These are phyloP conservation scores for Stagonosporopsis chrysanthemi DNA, from an alignment of 2,329 filamentous ascomycete genomes.

Conservation along the genomic window DNA sequence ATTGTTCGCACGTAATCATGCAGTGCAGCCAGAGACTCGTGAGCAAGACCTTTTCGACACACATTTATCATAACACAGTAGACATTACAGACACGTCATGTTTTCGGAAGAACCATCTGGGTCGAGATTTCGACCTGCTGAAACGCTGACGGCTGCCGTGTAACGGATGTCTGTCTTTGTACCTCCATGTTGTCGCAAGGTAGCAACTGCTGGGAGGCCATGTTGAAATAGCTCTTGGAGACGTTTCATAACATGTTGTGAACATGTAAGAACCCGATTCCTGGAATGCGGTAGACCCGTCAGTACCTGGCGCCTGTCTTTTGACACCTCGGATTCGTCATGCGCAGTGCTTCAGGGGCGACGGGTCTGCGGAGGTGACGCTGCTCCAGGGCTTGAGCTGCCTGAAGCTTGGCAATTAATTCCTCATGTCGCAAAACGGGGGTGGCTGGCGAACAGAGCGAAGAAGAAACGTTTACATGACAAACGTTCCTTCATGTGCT, in stretches of 20 bases:
- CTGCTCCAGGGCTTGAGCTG: background rate
- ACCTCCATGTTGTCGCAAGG: slow-evolving; percentile 6
- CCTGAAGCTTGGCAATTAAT: slow-evolving; percentile 9
- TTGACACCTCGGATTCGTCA: slow-evolving; percentile 4
- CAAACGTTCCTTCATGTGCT: slow-evolving; percentile 8
- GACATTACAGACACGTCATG: background rate
- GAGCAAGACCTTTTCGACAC: background rate
- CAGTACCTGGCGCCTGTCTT: background rate
- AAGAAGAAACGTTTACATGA: slow-evolving; percentile 4
- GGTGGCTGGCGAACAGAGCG: slow-evolving; percentile 4
- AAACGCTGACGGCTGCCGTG: slow-evolving; percentile 15
- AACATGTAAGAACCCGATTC: slow-evolving; percentile 5
- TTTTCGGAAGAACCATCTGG: background rate
- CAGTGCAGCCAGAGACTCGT: no score
- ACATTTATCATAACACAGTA: background rate
- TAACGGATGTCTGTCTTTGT: slow-evolving; percentile 2
- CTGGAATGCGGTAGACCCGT: slow-evolving; percentile 14
- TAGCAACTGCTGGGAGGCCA: slow-evolving; percentile 2
- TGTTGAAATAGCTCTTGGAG: slow-evolving; percentile 11
- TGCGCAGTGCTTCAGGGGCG: slow-evolving; percentile 4
- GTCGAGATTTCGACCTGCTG: background rate
- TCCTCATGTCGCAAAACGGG: slow-evolving; percentile 4
- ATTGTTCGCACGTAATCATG: background rate
- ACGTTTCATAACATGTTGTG: slow-evolving; percentile 16
- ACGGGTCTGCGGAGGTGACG: slow-evolving; percentile 3